These are phyloP conservation scores for Colletotrichum liaoningense DNA, from an alignment of 2,329 filamentous ascomycete species.

Conservation along the genomic window DNA sequence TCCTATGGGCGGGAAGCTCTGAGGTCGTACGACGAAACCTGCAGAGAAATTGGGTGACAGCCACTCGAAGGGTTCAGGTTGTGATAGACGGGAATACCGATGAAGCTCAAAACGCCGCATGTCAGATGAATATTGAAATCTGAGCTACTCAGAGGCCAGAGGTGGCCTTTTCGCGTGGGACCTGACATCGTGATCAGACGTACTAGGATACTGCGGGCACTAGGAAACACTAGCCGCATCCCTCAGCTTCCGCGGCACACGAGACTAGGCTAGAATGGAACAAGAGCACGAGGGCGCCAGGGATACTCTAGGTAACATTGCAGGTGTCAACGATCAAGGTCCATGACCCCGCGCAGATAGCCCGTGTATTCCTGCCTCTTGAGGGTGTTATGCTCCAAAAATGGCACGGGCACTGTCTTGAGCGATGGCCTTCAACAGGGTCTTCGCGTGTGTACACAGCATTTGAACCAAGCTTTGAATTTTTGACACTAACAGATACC, in stretches of 20 bases:
- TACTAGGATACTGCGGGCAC: background rate
- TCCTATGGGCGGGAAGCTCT: background rate
- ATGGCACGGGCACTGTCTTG: background rate
- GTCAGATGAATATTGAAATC: slow-evolving; percentile 9
- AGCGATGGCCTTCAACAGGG: background rate
- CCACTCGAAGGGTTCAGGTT: background rate
- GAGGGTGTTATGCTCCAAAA: background rate
- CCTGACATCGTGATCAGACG: background rate
- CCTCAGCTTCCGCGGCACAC: background rate
- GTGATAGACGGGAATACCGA: background rate
- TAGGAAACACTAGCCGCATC: slow-evolving; percentile 10
- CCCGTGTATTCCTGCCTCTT: background rate
- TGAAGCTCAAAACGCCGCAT: slow-evolving; percentile 17
- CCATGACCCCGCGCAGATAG: background rate
- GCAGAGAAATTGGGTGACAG: background rate
- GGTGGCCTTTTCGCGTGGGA: too few species aligned
- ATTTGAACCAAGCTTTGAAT: background rate
- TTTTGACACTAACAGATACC: background rate
- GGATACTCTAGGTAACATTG: background rate
- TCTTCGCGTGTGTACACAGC: background rate
- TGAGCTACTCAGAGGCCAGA: background rate
- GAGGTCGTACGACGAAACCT: background rate
- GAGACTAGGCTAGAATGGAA: background rate
- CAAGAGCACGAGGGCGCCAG: background rate
- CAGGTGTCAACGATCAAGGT: background rate